Evolutionary conservation across 257 asterid species (phyloP).

Genomic region (Solanum tacnaense): DNA sequence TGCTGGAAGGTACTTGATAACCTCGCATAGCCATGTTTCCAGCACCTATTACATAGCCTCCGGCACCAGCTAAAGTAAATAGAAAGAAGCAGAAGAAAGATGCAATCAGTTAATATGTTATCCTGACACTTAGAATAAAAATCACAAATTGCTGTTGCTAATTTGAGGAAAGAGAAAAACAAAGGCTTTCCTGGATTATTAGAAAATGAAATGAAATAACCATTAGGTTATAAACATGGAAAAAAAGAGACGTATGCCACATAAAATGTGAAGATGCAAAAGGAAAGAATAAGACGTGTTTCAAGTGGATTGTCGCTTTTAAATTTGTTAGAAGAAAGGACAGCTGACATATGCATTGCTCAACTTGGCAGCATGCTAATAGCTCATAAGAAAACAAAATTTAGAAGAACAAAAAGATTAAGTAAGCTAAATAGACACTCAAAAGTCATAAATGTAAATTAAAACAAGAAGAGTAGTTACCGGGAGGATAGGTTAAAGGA

Average conservation of each 20-base stretch:
- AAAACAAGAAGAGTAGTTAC: slow-evolving; percentile 23
- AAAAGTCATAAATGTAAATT: background rate
- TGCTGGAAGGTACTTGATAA: slow-evolving; percentile 29
- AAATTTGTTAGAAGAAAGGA: background rate
- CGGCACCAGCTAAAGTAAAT: slow-evolving; percentile 22
- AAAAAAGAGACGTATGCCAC: background rate
- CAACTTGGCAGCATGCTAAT: background rate
- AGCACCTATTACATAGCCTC: slow-evolving; percentile 25
- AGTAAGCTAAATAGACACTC: background rate
- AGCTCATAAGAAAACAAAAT: background rate
- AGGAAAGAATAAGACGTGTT: background rate
- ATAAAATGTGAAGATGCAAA: background rate
- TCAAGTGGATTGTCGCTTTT: background rate
- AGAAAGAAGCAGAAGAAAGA: background rate
- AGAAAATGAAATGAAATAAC: background rate
- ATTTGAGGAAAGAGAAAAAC: background rate
- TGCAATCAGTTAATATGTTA: background rate
- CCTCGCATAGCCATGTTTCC: slow-evolving; percentile 39
- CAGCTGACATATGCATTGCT: background rate
- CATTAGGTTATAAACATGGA: background rate
- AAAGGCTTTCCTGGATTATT: background rate
- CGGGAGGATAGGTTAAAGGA: slow-evolving; percentile 24
- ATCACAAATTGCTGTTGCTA: background rate
- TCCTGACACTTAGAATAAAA: background rate
- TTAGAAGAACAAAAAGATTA: background rate